Conservation (phyloP, 805 yeast species). For the Ogataea kodamae region DNA sequence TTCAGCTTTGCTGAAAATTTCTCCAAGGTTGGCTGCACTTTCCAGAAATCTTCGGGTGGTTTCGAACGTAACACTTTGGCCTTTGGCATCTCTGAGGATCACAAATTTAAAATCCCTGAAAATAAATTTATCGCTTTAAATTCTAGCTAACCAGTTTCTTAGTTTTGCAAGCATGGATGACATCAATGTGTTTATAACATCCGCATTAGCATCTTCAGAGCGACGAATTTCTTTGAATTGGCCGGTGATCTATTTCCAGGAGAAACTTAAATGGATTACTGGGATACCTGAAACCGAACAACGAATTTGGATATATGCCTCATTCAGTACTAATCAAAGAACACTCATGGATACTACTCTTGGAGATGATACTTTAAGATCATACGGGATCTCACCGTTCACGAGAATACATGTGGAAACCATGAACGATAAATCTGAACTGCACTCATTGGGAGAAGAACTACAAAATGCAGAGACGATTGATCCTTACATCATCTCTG, state of each 20-base stretch:
- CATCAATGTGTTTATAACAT: slow-evolving; percentile 48
- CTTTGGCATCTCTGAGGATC: slow-evolving; percentile 30
- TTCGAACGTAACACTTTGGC: slow-evolving; percentile 27
- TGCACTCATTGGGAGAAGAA: slow-evolving; percentile 30
- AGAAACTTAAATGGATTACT: slow-evolving; percentile 61
- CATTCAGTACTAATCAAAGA: slow-evolving; percentile 37
- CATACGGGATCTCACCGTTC: slow-evolving; percentile 34
- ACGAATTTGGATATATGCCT: slow-evolving; percentile 43
- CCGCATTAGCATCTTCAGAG: slow-evolving; percentile 66
- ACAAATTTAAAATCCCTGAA: background rate
- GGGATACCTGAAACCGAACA: slow-evolving; percentile 67
- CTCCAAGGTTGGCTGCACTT: slow-evolving; percentile 60
- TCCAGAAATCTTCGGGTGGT: slow-evolving; percentile 74
- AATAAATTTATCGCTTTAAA: too few relatives aligned
- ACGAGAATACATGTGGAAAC: slow-evolving; percentile 58
- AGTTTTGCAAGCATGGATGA: slow-evolving; percentile 7
- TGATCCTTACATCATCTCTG: slow-evolving; percentile 46
- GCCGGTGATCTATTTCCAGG: slow-evolving; percentile 51
- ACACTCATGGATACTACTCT: slow-evolving; percentile 23
- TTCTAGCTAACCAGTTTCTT: too few relatives aligned
- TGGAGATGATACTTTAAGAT: slow-evolving; percentile 20
- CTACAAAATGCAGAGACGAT: slow-evolving; percentile 5
- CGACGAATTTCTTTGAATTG: slow-evolving; percentile 61
- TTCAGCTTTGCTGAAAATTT: slow-evolving; percentile 59
- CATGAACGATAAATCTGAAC: slow-evolving; percentile 47